Evolutionary conservation across 352 stramenopile genomes (phyloP).

Genomic region (Phytophthora rubi): DNA sequence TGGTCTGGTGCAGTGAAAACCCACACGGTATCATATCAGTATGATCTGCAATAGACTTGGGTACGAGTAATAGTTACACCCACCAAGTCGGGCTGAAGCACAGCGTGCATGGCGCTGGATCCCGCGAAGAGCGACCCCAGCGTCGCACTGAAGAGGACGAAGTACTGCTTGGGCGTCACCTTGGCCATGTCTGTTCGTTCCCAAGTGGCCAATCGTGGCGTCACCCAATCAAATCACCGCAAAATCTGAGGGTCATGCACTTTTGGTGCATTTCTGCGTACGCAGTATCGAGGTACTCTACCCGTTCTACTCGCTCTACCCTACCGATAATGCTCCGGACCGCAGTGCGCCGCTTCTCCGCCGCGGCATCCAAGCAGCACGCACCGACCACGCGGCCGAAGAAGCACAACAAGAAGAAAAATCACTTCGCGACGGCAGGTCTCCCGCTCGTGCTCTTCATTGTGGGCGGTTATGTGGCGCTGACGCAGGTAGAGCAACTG

Average conservation of each 20-base stretch:
- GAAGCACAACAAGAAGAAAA: slow-evolving; percentile 62
- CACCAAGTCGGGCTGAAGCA: slow-evolving; percentile 86
- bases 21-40: neutral
- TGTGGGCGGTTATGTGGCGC: slow-evolving; percentile 72
- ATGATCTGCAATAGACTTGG: slow-evolving; percentile 1
- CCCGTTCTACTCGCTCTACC: neutral
- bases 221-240: slow-evolving; percentile 30
- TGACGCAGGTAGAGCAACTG: slow-evolving; percentile 64
- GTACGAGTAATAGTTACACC: slow-evolving; percentile 1
- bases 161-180: slow-evolving; percentile 78
- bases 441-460: slow-evolving; percentile 86
- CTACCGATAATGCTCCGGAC: slow-evolving; percentile 34
- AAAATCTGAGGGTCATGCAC: slow-evolving; percentile 19
- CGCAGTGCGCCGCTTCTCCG: slow-evolving; percentile 29
- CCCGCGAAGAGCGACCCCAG: slow-evolving; percentile 85
- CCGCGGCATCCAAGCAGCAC: slow-evolving; percentile 28
- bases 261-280: slow-evolving; percentile 12
- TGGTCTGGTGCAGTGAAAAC: slow-evolving; percentile 43
- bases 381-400: slow-evolving; percentile 11
- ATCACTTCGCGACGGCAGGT: slow-evolving; percentile 71
- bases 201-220: slow-evolving; percentile 13
- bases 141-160: slow-evolving; percentile 69
- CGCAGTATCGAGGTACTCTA: neutral
- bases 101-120: slow-evolving; percentile 83
- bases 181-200: slow-evolving; percentile 44